Evolutionary conservation across 192 early-diverging fungal genomes (phyloP), one percentile per base, ranked within the genome.

Genomic region (Hyaloraphidium curvatum): DNA sequence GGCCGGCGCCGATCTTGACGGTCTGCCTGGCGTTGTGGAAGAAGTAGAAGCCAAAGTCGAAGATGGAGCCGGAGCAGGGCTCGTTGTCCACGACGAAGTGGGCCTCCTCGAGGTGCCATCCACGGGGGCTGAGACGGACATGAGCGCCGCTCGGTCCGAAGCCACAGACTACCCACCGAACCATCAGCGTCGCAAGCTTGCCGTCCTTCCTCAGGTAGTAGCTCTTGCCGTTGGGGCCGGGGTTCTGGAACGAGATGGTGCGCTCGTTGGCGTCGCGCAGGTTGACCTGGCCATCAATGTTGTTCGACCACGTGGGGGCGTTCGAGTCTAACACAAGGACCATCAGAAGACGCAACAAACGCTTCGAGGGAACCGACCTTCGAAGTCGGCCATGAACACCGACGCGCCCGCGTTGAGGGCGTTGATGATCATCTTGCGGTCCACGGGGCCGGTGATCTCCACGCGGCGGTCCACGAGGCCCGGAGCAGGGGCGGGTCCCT

Each of bases 401-500:
- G 71, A 69, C 28, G 93, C 84, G 2, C 85, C 90, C 23, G 87
- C 85, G 74, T 93, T 97, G 60, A 97, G 77, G 37, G 93, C 93
- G 59, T 97, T 97, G 71, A 97, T 97, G 62, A 97, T 90, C 93
- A 97, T 97, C 71, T 97, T 97, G 64, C 92, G 82, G 71, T 92
- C 89, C 39, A 92, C 89, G 3, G 92, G 92, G 22, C 92, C 89
- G 35, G 89, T 97, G 68, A 97, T 97, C 69, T 97, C 92, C 52
- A 97, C 90, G 51, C 89, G 80, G 39, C 92, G 80, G 65, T 93
- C 89, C 22, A 77, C 68, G 29, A 97, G 68, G 1, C 89, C 89
- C 2, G 88, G 92, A 11, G 88, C 89, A 55, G 89, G 92, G 31
- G 64, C 62, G 39, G 92, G 88, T 3, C 77, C 89, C 53, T 75